Percentiles rank a stretch among this genome's conserved stretches.
These are phyloP conservation scores for Cytospora piceicola DNA, from an alignment of 2,329 filamentous ascomycete species.

Conservation along the genomic window DNA sequence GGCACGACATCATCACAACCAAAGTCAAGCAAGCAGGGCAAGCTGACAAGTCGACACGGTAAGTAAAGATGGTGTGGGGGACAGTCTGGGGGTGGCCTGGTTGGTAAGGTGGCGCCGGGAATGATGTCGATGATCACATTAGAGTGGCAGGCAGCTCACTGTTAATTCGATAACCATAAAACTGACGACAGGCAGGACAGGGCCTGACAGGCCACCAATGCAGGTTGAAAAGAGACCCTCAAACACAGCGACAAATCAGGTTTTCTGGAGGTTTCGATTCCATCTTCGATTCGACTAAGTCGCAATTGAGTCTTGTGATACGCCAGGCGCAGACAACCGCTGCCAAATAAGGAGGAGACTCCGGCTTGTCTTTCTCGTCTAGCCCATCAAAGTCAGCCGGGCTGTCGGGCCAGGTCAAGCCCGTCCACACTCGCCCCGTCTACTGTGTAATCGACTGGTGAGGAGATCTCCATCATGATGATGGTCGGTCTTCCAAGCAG, in stretches of 20 bases:
- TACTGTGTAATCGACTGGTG: neutral
- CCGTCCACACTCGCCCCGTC: neutral
- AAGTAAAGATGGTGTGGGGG: conserved; percentile 4
- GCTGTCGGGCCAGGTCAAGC: neutral
- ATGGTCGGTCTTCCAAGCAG: neutral
- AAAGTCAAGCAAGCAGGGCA: neutral
- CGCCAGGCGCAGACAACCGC: neutral
- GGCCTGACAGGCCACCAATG: neutral
- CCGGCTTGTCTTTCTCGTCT: neutral
- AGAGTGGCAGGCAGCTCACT: conserved; percentile 5
- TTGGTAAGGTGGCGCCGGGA: conserved; percentile 3
- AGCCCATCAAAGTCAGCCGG: neutral
- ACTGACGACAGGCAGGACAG: neutral
- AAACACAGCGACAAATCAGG: conserved; percentile 23
- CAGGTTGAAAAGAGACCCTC: conserved; percentile 1
- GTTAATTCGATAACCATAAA: conserved; percentile 23
- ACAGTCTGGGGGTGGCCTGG: conserved; percentile 10
- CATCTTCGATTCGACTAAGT: conserved; percentile 10
- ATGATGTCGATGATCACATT: conserved; percentile 15
- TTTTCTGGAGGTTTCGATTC: conserved; percentile 9
- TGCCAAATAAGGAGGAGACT: conserved; percentile 9
- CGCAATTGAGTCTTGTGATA: conserved; percentile 3
- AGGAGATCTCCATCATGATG: neutral
- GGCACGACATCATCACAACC: conserved; percentile 19
- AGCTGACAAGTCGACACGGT: conserved; percentile 8